Percentiles rank a stretch among this genome's conserved stretches.
phyloP scores from a whole-genome alignment of 371 early-diverging fungal species.

The Apophysomyces sp. region DNA sequence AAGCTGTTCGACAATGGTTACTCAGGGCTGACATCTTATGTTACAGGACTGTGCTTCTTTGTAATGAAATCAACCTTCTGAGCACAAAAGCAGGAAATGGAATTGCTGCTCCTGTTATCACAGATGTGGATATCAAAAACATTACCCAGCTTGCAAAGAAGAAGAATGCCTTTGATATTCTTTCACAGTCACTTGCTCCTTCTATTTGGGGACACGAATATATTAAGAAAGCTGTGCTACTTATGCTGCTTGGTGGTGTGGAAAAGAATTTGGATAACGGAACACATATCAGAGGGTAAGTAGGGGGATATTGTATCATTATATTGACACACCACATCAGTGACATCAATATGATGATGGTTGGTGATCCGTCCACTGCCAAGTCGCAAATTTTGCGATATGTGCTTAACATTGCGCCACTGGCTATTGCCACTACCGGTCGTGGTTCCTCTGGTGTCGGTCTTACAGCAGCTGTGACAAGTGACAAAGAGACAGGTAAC shows the following conservation, averaged over 20 bases:
- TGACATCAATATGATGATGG: constrained; percentile 96
- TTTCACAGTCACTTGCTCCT: constrained; percentile 92
- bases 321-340: constrained; percentile 32
- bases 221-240: constrained; percentile 95
- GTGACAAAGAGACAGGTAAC: constrained; percentile 77
- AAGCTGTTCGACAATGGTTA: background rate
- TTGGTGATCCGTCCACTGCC: constrained; percentile 98
- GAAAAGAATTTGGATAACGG: constrained; percentile 96
- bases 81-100: constrained; percentile 75
- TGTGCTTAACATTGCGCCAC: constrained; percentile 87
- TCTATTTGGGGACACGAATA: constrained; percentile 97
- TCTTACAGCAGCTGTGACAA: constrained; percentile 94
- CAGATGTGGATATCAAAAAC: constrained; percentile 81
- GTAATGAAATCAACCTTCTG: constrained; percentile 86
- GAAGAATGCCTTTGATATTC: constrained; percentile 77
- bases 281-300: constrained; percentile 91
- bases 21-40: background rate
- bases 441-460: constrained; percentile 98
- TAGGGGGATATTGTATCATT: constrained; percentile 18
- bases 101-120: constrained; percentile 59
- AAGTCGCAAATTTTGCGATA: constrained; percentile 94
- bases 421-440: constrained; percentile 95
- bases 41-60: constrained; percentile 89
- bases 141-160: constrained; percentile 78
- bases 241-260: constrained; percentile 94